Evolutionary conservation across 345 rosid species (phyloP), one percentile per base, ranked within the genome.

Genomic region (Turritis glabra): DNA sequence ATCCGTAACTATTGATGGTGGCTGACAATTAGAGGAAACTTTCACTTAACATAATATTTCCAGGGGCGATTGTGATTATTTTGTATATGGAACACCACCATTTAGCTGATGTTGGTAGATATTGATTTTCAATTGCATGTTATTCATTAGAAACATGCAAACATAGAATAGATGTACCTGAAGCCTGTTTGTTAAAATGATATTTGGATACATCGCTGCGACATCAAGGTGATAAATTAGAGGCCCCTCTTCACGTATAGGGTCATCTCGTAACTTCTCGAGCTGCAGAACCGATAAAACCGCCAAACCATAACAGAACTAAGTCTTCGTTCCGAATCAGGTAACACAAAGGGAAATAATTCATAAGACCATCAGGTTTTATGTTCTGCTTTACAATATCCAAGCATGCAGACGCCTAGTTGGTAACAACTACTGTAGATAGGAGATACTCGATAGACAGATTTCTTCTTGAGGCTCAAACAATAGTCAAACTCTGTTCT

Each of bases 121-220:
- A 46, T 8, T 37, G 21, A 60, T 68, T 50, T 63, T 37, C 48
- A 71, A 22, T 19, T 50, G 17, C 46, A 29, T 29, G 67, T 57
- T 17, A 19, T 14, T 52, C 69, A 67, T 41, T 52, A 50, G 46
- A 79, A 57, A 50, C 27, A 40, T 38, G 47, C 54, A 64, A 25
- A 51, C 7, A 37, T 58, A 69, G 22, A 66, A 51, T 25, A 43
- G 29, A 18, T 76, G 74, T 81, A 93, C 98, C 98, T 93, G 98
- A 80, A 94, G 96, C 83, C 98, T 85, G 77, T 91, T 94, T 70
- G 98, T 94, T 80, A 94, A 84, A 80, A 94, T 94, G 82, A 94
- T 94, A 82, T 94, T 94, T 58, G 97, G 98, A 82, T 94, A 91
- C 98, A 94, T 91, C 13, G 98, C 98, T 75, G 98, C 98, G 51